phyloP scores from a whole-genome alignment of 805 yeast genomes.

The Candida ascalaphidarum region DNA sequence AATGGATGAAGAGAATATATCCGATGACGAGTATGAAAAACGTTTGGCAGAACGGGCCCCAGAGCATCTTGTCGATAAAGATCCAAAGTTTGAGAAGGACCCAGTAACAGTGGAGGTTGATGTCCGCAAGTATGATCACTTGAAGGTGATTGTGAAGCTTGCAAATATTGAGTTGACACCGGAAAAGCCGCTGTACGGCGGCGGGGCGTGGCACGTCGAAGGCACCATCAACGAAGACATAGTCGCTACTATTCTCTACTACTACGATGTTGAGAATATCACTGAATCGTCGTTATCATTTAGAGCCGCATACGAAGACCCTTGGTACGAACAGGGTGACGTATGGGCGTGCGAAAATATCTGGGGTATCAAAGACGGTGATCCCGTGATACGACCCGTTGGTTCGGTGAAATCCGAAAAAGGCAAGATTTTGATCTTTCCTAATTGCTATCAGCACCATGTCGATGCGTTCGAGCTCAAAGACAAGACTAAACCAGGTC shows the following conservation, averaged over 20 bases:
- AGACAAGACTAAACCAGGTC: conserved; percentile 27
- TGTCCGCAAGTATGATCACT: conserved; percentile 8
- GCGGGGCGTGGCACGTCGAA: conserved; percentile 38
- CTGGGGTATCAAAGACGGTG: conserved; percentile 23
- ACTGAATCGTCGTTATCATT: conserved; percentile 23
- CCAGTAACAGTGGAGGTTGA: conserved; percentile 1
- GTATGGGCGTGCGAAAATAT: conserved; percentile 10
- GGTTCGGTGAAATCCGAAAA: conserved; percentile 18
- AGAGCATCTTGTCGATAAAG: too few species aligned
- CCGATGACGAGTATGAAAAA: too few species aligned
- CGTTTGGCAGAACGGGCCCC: too few species aligned
- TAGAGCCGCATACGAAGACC: conserved; percentile 19
- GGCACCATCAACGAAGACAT: conserved; percentile 34
- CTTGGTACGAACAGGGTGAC: conserved; percentile 28
- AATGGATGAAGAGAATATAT: too few species aligned
- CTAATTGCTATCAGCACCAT: conserved; percentile 30
- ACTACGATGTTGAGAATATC: conserved; percentile 32
- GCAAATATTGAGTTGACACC: conserved; percentile 35
- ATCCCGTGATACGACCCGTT: conserved; percentile 10
- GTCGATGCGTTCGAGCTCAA: conserved; percentile 29
- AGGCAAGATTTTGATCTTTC: conserved; percentile 26
- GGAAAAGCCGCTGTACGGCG: conserved; percentile 26
- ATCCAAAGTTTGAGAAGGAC: conserved; percentile 1
- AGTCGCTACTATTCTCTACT: conserved; percentile 32
- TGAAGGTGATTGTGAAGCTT: conserved; percentile 31